Base-by-base conservation (phyloP, 139 green algal species). In the Prasinococcaceae sp. region DNA sequence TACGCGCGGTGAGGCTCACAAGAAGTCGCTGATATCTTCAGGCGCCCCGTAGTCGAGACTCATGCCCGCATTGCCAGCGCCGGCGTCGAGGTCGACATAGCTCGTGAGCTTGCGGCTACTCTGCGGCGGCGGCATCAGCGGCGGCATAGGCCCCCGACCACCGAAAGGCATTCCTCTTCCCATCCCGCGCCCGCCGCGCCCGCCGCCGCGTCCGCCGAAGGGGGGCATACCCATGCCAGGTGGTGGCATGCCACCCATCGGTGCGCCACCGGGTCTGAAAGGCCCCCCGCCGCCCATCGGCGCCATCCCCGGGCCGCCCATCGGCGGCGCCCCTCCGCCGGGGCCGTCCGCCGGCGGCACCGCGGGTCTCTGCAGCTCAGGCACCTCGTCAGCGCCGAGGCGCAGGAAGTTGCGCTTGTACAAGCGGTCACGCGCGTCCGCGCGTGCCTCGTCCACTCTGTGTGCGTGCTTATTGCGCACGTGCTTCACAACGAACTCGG, bases 401-500 rank as follows among this genome's bases (percentile, higher is more conserved):
- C 42, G n/a, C 16, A 50, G 12, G 42, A 22, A 50, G 23, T 50
- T 50, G 22, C 23, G 22, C 42, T 14, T 27, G 23, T 50, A 50
- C 42, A 50, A 17, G 23, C 23, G 22, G 14, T 50, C 42, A 41
- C 10, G 23, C 20, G 14, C 22, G 12, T 36, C 14, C 22, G 10
- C 23, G 16, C 42, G 42, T 14, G 12, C 12, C 42, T 50, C 42
- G 22, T 80, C 63, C 42, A 93, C 19, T 47, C 78, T 70, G 9
- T 79, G 61, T 3, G 61, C 56, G 57, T 93, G 84, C 75, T 94
- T 94, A 37, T 69, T 73, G 23, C 67, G 68, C 35, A 94, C 82
- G 65, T 94, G 84, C 70, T 94, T 94, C 5, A 89, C 41, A 38
- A 94, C 84, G 69, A 86, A 94, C 30, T 86, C 78, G 37, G 70